Conservation (phyloP, 2,329 filamentous ascomycete species). For the Verticillium nubilum region DNA sequence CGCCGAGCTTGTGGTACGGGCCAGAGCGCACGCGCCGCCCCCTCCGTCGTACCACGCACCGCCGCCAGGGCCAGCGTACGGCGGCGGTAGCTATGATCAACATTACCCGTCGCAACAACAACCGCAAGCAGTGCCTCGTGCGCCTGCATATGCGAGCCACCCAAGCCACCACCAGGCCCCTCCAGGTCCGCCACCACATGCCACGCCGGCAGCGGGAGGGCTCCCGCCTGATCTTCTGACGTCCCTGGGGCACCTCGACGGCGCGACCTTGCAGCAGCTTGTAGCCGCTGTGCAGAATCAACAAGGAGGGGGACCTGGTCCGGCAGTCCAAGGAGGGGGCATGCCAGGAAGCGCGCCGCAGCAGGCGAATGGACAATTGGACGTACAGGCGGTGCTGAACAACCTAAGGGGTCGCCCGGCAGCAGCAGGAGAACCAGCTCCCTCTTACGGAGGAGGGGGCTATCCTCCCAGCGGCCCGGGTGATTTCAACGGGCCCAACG, state of each 20-base stretch:
- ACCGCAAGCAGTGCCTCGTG: conserved; percentile 23
- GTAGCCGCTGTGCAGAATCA: conserved; percentile 50
- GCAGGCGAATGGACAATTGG: conserved; percentile 26
- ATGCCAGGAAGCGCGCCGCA: conserved; percentile 5
- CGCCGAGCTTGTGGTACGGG: conserved; percentile 72
- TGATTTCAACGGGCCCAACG: conserved; percentile 10
- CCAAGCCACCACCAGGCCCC: not conserved
- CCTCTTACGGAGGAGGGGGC: conserved; percentile 22
- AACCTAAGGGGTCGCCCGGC: conserved; percentile 25
- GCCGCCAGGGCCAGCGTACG: conserved; percentile 9
- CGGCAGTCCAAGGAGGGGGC: not conserved
- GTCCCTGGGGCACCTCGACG: conserved; percentile 63
- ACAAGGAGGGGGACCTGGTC: conserved; percentile 13
- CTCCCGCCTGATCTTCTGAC: conserved; percentile 50
- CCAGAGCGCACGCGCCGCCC: conserved; percentile 43
- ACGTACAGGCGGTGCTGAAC: conserved; percentile 41
- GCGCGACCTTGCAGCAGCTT: conserved; percentile 64
- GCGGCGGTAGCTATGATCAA: conserved; percentile 20
- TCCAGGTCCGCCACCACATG: conserved; percentile 17
- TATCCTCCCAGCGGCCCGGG: conserved; percentile 11
- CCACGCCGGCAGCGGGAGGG: conserved; percentile 24
- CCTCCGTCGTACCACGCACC: conserved; percentile 18
- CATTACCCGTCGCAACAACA: conserved; percentile 17
- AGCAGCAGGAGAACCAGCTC: conserved; percentile 15
- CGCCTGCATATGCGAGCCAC: not conserved